phyloP scores from a whole-genome alignment of 1,284 basidiomycete species.

The Cutaneotrichosporon sp. region DNA sequence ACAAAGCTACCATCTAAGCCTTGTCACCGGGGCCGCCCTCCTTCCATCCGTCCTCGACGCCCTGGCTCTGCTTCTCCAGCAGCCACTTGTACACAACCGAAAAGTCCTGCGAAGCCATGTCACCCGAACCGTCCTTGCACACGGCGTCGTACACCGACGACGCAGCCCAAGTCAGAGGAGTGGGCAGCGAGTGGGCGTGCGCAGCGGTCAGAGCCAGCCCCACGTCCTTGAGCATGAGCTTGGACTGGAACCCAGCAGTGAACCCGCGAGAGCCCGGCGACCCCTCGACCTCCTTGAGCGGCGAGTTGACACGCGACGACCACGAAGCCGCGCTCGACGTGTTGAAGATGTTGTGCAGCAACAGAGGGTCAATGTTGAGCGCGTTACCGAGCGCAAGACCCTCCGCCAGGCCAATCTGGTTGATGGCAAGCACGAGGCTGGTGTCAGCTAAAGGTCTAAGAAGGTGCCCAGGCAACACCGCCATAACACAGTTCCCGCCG shows the following conservation, averaged over 20 bases:
- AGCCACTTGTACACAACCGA: slow-evolving; percentile 46
- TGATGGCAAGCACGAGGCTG: slow-evolving; percentile 44
- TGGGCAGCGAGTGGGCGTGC: slow-evolving; percentile 30
- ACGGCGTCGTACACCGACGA: slow-evolving; percentile 39
- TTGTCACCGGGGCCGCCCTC: slow-evolving; percentile 21
- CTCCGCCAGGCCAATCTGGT: slow-evolving; percentile 45
- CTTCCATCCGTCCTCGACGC: slow-evolving; percentile 43
- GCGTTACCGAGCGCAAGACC: slow-evolving; percentile 37
- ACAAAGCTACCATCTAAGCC: too few species aligned
- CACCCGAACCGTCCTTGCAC: slow-evolving; percentile 30
- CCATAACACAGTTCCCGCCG: too few species aligned
- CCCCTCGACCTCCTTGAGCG: slow-evolving; percentile 29
- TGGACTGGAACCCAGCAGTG: slow-evolving; percentile 38
- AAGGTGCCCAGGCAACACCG: too few species aligned
- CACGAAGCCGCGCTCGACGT: slow-evolving; percentile 41
- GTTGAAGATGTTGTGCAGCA: slow-evolving; percentile 41
- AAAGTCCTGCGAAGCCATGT: slow-evolving; percentile 39
- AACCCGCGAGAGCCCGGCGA: slow-evolving; percentile 37
- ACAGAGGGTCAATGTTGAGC: slow-evolving; percentile 33
- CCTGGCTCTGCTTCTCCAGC: slow-evolving; percentile 32
- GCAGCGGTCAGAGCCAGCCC: slow-evolving; percentile 39
- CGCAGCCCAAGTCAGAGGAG: slow-evolving; percentile 41
- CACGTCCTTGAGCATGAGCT: slow-evolving; percentile 46
- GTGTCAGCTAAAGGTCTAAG: background rate
- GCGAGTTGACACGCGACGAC: slow-evolving; percentile 42